Base-by-base conservation (phyloP, 768 basidiomycete genomes). In the Pulveroboletus sp. region DNA sequence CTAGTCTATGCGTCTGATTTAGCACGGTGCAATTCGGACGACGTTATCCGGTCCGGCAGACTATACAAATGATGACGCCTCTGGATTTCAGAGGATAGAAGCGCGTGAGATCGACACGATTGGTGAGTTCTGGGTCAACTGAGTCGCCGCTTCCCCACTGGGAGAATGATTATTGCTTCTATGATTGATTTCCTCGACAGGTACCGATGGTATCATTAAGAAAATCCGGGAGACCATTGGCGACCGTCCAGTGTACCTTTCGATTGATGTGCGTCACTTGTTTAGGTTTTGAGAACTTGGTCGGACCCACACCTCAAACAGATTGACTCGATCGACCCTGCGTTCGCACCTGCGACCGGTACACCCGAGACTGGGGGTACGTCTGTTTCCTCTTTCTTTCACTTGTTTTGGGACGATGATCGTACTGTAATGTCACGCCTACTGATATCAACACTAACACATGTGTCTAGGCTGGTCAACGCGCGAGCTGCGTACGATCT, bases 1-100 rank as follows among this genome's bases (percentile, higher is more conserved):
- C 86, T 87, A 86, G 83, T 87, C 80, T 67, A 54, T 74, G 60
- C 54, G 64, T 70, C 69, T 63, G 58, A 61, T 49, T 68, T 62
- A 90, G 88, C 80, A 93, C 69, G 91, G 88, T 41, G 92, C 91
- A 41, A 90, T 94, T 56, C 76, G 89, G 39, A 92, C 90, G 14
- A 88, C 88, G 1, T 74, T 93, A 30, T 84, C 87, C 48, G 85
- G 86, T 8, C 81, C 80, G 4, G 79, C 79, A 46, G 90, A 93
- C 68, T 85, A 90, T 58, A 76, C 68, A 1, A 86, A 91, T 60
- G 89, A 93, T 63, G 82, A 87, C 54, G 76, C 72, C 1, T 81
- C 83, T 11, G 91, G 91, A 1, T 93, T 93, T 68, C 77, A 88
- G 56, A 74, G 89, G 37, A 87, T 93, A 53, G 84, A 89, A 58